phyloP scores from a whole-genome alignment of 2,329 filamentous ascomycete species.

The Aspergillus aculeatinus region DNA sequence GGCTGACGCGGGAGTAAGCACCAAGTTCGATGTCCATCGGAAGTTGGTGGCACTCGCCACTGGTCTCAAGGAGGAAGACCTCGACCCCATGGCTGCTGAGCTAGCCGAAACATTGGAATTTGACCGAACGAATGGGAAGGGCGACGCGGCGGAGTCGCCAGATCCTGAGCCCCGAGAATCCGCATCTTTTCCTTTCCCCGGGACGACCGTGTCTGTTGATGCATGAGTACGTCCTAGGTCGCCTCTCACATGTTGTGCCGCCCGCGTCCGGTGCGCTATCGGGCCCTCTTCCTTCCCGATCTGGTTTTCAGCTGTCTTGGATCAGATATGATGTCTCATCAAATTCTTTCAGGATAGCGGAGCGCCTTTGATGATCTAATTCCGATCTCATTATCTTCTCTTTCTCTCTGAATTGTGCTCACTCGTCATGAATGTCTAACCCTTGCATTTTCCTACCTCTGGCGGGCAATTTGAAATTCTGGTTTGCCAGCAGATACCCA shows the following conservation, averaged over 20 bases:
- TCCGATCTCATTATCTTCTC: conserved; percentile 16
- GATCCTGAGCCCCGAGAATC: conserved; percentile 30
- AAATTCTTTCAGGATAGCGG: background rate
- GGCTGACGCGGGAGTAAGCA: conserved; percentile 46
- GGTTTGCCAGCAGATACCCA: conserved; percentile 38
- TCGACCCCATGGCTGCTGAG: conserved; percentile 49
- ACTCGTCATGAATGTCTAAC: conserved; percentile 1
- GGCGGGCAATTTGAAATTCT: conserved; percentile 18
- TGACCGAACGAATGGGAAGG: conserved; percentile 41
- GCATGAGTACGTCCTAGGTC: conserved; percentile 18
- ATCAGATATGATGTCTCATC: background rate
- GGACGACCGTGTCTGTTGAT: conserved; percentile 34
- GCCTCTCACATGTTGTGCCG: conserved; percentile 3
- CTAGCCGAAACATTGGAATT: conserved; percentile 48
- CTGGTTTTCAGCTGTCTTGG: background rate
- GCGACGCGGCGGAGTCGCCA: conserved; percentile 27
- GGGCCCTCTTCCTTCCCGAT: background rate
- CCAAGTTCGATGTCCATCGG: conserved; percentile 48
- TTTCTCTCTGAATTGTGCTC: conserved; percentile 15
- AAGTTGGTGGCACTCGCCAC: conserved; percentile 49
- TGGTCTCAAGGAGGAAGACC: conserved; percentile 47
- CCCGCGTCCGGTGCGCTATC: background rate
- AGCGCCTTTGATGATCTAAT: background rate
- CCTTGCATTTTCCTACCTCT: conserved; percentile 14
- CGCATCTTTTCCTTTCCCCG: conserved; percentile 27